Base-by-base conservation (phyloP, 495 filamentous ascomycete genomes). In the Neurospora sp. region DNA sequence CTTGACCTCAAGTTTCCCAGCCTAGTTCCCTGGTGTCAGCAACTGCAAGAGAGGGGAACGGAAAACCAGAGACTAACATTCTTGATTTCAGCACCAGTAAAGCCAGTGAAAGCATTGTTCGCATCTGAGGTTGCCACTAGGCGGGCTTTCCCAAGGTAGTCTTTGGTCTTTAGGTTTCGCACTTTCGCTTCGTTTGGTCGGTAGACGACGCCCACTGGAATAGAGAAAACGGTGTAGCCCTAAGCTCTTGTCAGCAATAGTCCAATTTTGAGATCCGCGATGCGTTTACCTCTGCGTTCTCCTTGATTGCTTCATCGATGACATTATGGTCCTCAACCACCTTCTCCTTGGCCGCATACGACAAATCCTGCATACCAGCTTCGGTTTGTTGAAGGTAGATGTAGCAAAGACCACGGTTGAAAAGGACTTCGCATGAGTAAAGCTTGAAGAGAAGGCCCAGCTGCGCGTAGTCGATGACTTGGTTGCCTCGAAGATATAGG, bases 221-320 rank as follows among this genome's bases (percentile, higher is more conserved):
- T 98, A 3, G 96, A 99, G 85, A 99, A 99, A 14, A 99, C 96
- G 1, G 96, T 99, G 78, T 98, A 99, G 68, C 94, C 95, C 95
- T 97, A 70, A 14, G 6, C 44, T 69, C 8, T 40, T 42, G 74
- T 83, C 71, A 83, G 75, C 41, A 9, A 22, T 70, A 14, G 22
- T 14, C 48, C 80, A 73, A 79, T 74, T 70, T 20, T 20, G 48
- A 2, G 22, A 4, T 0, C 20, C 61, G 20, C 37, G 70, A 35
- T 71, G 53, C 27, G 53, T 86, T 61, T 86, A 96, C 94, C 85
- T 98, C 94, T 70, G 96, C 96, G 77, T 94, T 89, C 79, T 98
- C 96, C 73, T 84, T 84, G 74, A 99, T 97, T 1, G 96, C 96
- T 78, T 99, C 96, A 75, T 99, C 92, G 78, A 99, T 99, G 72